phyloP scores from a whole-genome alignment of 495 filamentous ascomycete genomes.

The Trichocladium uniseriatum region DNA sequence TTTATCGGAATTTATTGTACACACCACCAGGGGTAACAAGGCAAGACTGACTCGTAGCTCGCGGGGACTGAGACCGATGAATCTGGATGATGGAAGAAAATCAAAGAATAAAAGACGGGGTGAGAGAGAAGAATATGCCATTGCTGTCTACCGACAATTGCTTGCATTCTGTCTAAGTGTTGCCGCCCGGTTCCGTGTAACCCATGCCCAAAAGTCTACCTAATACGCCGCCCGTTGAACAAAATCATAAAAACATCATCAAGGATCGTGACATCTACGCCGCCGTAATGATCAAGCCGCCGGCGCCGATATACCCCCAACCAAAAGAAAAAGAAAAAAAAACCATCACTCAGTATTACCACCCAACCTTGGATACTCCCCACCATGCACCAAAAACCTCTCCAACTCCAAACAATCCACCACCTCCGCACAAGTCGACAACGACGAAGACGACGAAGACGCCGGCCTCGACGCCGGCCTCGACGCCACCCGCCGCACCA shows the following conservation, averaged over 20 bases:
- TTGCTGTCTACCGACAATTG: constrained; percentile 25
- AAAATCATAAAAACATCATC: constrained; percentile 1
- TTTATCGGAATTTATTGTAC: no score
- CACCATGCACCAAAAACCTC: constrained; percentile 33
- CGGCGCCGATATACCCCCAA: background rate
- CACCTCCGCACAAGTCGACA: constrained; percentile 19
- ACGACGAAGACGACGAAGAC: background rate
- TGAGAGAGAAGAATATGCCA: no score
- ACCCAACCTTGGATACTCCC: constrained; percentile 27
- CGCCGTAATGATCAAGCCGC: background rate
- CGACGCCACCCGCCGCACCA: background rate
- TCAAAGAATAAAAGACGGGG: no score
- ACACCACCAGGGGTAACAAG: no score
- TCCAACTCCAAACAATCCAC: constrained; percentile 36
- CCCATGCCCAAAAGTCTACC: background rate
- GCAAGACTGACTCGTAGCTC: no score
- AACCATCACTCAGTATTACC: background rate
- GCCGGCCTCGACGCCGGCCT: background rate
- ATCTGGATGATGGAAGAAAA: no score
- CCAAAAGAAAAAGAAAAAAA: background rate
- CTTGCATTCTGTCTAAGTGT: constrained; percentile 24
- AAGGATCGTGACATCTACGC: constrained; percentile 6
- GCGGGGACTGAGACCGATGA: no score
- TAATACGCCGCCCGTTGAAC: background rate
- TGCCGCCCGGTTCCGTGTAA: background rate